Percentiles rank a stretch among this genome's conserved stretches.
Evolutionary conservation across 345 rosid species (phyloP).

Genomic region (Citrus unshiu): DNA sequence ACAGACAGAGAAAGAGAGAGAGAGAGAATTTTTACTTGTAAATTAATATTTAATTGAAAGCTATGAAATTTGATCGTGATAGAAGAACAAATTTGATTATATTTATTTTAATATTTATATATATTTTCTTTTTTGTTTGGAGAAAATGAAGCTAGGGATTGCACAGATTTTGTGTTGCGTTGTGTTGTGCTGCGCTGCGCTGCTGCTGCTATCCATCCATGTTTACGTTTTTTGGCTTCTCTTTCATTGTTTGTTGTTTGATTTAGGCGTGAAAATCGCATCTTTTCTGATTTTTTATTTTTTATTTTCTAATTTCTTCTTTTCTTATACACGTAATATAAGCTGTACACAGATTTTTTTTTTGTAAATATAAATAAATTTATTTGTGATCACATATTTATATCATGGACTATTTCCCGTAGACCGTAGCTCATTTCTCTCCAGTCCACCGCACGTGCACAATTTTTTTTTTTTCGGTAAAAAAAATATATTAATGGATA

Average conservation of each 20-base stretch:
- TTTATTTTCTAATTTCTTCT: not conserved
- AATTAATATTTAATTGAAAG: not conserved
- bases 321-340: not conserved
- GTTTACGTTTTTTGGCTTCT: not conserved
- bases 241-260: not conserved
- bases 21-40: not conserved
- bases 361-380: too few relatives aligned
- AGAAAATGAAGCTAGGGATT: constrained; percentile 2
- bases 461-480: not conserved
- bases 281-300: not conserved
- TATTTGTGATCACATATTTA: too few relatives aligned
- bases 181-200: not conserved
- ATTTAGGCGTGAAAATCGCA: constrained; percentile 3
- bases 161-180: not conserved
- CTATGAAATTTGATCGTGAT: not conserved
- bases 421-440: not conserved
- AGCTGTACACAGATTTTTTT: too few relatives aligned
- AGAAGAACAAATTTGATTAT: too few relatives aligned
- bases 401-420: too few relatives aligned
- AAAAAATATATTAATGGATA: not conserved
- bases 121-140: too few relatives aligned
- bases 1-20: not conserved
- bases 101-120: not conserved
- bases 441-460: not conserved
- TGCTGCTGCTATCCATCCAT: not conserved